These are phyloP conservation scores for Patellaria atrata DNA, from an alignment of 495 filamentous ascomycete genomes.

Conservation along the genomic window DNA sequence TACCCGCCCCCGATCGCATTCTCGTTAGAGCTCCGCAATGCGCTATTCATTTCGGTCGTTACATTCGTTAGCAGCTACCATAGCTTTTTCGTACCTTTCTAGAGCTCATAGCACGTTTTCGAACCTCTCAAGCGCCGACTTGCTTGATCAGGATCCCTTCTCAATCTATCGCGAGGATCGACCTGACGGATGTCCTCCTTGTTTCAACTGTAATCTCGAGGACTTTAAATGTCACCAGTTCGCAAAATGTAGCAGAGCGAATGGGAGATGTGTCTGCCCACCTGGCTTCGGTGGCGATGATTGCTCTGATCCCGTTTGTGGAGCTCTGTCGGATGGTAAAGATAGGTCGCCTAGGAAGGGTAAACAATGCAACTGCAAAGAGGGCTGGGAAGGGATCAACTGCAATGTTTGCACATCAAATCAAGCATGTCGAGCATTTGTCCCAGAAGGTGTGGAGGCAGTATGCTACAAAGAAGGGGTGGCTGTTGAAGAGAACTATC, in stretches of 20 bases:
- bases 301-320: conserved; percentile 77
- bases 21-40: conserved; percentile 1
- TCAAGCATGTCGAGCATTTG: conserved; percentile 69
- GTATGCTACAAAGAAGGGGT: conserved; percentile 87
- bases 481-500: conserved; percentile 84
- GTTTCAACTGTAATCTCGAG: conserved; percentile 96
- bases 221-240: conserved; percentile 83
- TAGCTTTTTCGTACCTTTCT: conserved; percentile 3
- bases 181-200: conserved; percentile 45
- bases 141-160: conserved; percentile 27
- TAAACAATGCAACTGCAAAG: conserved; percentile 62
- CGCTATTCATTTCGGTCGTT: conserved; percentile 1
- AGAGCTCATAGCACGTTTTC: conserved; percentile 11
- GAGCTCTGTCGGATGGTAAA: conserved; percentile 64
- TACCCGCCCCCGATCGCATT: no score
- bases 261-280: conserved; percentile 83
- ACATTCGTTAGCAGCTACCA: background rate
- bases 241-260: conserved; percentile 67
- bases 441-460: conserved; percentile 60
- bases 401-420: conserved; percentile 89
- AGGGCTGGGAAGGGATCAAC: conserved; percentile 96
- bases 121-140: conserved; percentile 19
- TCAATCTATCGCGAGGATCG: conserved; percentile 43
- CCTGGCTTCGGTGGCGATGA: conserved; percentile 87
- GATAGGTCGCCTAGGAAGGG: conserved; percentile 56